These are phyloP conservation scores for Lactifluus hygrophoroides DNA, from an alignment of 768 basidiomycete genomes.

Conservation along the genomic window DNA sequence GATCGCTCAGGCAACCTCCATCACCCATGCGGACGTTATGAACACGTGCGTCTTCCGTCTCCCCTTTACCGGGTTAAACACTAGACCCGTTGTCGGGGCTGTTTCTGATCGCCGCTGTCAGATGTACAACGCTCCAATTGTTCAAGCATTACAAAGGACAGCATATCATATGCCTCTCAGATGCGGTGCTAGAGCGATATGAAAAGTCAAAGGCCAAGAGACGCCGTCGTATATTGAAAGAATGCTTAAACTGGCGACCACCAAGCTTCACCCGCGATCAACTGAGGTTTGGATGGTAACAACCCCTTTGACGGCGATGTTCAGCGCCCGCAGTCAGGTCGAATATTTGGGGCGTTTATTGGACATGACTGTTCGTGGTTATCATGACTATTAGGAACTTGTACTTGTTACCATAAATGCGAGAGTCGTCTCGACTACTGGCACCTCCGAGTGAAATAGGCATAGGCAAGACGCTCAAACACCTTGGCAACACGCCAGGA, in stretches of 20 bases:
- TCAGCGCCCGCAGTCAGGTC: constrained; percentile 11
- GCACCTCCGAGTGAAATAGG: too few species aligned
- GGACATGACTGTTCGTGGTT: background rate
- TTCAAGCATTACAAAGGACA: constrained; percentile 96
- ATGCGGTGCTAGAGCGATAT: constrained; percentile 84
- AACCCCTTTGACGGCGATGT: constrained; percentile 2
- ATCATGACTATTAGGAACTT: background rate
- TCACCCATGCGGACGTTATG: constrained; percentile 94
- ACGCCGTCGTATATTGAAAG: constrained; percentile 68
- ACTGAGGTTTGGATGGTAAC: constrained; percentile 57
- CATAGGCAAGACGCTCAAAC: too few species aligned
- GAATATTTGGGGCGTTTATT: background rate
- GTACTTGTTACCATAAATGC: constrained; percentile 6
- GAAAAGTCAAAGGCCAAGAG: constrained; percentile 76
- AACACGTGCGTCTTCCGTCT: constrained; percentile 96
- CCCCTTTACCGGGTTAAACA: background rate
- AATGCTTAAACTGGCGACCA: constrained; percentile 87
- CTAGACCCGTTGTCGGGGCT: background rate
- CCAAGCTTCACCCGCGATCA: constrained; percentile 88
- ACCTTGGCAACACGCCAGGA: background rate
- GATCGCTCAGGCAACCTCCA: constrained; percentile 90
- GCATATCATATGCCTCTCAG: constrained; percentile 88
- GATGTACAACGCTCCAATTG: constrained; percentile 87
- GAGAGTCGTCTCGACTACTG: too few species aligned
- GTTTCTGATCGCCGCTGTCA: constrained; percentile 27